These are phyloP conservation scores for Didymosphaeria variabile DNA, from an alignment of 2,329 filamentous ascomycete species.

Conservation along the genomic window DNA sequence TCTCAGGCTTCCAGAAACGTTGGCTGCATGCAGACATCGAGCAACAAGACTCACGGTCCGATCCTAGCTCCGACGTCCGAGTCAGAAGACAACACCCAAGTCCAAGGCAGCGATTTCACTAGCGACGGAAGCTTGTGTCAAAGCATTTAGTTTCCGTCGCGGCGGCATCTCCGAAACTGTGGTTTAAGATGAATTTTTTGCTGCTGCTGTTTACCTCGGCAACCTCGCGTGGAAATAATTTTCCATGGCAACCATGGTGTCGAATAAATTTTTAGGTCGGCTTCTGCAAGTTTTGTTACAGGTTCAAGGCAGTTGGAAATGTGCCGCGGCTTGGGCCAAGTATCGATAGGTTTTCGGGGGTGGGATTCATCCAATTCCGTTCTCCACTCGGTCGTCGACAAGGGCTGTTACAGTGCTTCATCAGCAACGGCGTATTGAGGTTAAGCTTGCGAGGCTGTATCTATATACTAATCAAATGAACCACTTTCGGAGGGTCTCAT, in stretches of 20 bases:
- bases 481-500: too few relatives aligned
- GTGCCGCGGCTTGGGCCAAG: background rate
- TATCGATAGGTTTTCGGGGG: background rate
- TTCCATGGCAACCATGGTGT: background rate
- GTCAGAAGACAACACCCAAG: background rate
- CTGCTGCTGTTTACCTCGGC: background rate
- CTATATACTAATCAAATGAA: background rate
- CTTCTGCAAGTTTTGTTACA: too few relatives aligned
- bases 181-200: background rate
- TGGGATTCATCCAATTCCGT: background rate
- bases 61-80: background rate
- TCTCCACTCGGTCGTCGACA: background rate
- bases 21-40: background rate
- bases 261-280: background rate
- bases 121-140: background rate
- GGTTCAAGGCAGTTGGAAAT: too few relatives aligned
- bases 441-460: background rate
- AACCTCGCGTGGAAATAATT: background rate
- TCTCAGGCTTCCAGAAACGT: background rate
- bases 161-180: background rate
- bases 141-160: slow-evolving; percentile 1
- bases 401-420: background rate
- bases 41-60: background rate
- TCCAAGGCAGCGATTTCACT: background rate
- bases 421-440: background rate